A percentile compares a stretch with the other conserved stretches of the same genome.
Conservation (phyloP, 2,329 filamentous ascomycete species). For the Claviceps fusiformis region DNA sequence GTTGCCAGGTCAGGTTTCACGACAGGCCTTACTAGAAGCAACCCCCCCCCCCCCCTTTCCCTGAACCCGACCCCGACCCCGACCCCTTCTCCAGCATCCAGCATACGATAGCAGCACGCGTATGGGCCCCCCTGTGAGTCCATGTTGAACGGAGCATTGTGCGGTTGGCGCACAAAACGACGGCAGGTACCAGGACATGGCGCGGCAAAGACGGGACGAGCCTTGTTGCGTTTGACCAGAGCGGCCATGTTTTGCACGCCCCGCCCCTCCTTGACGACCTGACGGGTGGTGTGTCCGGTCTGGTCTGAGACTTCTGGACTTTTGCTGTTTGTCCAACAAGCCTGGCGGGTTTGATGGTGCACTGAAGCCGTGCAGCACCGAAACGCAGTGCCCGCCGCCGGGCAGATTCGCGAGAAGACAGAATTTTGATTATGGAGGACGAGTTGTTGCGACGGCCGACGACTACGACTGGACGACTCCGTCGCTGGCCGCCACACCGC, state of each 20-base stretch:
- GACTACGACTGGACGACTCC: too few species aligned
- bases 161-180: neutral
- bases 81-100: neutral
- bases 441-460: neutral
- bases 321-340: neutral
- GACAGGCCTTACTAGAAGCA: neutral
- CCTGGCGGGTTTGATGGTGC: neutral
- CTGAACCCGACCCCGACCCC: neutral
- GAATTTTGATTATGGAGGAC: neutral
- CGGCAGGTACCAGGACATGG: constrained; percentile 5
- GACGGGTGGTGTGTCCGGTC: neutral
- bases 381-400: neutral
- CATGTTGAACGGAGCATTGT: neutral
- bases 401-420: neutral
- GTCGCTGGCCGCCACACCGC: neutral
- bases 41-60: neutral
- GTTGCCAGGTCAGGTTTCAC: neutral
- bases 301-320: neutral
- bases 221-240: constrained; percentile 15
- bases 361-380: neutral
- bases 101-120: neutral
- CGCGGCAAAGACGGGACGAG: constrained; percentile 21
- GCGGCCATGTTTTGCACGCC: neutral
- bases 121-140: neutral
- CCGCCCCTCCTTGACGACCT: neutral